Percentiles rank a stretch among this genome's conserved stretches.
Evolutionary conservation across 108 stramenopile species (phyloP).

Genomic region (Nannochloropsis gaditana): DNA sequence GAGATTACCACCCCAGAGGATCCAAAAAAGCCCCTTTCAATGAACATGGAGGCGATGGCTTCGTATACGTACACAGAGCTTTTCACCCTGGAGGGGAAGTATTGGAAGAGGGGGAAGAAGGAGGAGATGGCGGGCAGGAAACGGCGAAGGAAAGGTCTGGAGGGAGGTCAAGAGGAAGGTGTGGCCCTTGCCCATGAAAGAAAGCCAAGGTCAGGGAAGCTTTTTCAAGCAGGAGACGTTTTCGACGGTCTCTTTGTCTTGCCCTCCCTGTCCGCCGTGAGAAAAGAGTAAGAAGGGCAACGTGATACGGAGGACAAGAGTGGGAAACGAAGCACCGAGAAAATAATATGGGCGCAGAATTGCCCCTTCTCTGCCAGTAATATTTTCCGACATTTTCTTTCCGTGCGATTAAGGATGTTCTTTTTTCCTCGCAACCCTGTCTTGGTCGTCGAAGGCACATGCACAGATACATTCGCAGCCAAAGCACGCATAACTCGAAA

Average conservation of each 20-base stretch:
- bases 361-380: no score
- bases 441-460: no score
- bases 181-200: background rate
- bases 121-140: background rate
- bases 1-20: conserved; percentile 17
- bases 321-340: background rate
- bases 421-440: no score
- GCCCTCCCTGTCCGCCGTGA: background rate
- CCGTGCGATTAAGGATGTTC: no score
- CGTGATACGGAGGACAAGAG: background rate
- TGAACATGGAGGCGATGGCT: background rate
- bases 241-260: conserved; percentile 9
- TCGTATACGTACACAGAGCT: background rate
- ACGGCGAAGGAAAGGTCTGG: background rate
- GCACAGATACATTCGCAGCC: no score
- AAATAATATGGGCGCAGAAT: background rate
- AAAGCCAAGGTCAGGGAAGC: background rate
- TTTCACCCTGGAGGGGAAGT: background rate
- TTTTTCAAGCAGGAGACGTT: background rate
- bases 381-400: no score
- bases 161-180: background rate
- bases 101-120: background rate
- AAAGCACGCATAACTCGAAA: no score
- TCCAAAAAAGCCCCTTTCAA: background rate
- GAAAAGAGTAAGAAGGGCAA: background rate